These are phyloP conservation scores for Oryza officinalis DNA, from an alignment of 176 grass and related monocot genomes.

Conservation along the genomic window DNA sequence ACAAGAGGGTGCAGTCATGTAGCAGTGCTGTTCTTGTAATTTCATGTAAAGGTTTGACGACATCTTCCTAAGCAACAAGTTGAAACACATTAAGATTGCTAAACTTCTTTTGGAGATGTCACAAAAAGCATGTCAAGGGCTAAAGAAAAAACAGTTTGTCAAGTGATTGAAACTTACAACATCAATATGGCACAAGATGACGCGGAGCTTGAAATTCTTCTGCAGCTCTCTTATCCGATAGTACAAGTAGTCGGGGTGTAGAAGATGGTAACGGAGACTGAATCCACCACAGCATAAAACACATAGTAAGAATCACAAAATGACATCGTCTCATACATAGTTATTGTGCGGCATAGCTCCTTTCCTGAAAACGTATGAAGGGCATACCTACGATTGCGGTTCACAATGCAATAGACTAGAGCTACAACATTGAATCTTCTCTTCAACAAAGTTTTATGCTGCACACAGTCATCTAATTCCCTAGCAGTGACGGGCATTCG, in stretches of 20 bases:
- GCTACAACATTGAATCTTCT: background rate
- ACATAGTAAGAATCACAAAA: slow-evolving; percentile 22
- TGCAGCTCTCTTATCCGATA: slow-evolving; percentile 94
- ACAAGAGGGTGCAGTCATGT: slow-evolving; percentile 95
- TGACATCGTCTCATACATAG: background rate
- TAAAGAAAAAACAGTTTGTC: background rate
- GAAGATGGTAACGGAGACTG: slow-evolving; percentile 94
- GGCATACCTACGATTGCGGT: background rate
- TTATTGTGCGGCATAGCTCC: background rate
- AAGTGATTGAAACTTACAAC: slow-evolving; percentile 56
- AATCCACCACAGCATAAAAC: slow-evolving; percentile 29
- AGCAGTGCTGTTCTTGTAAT: slow-evolving; percentile 85
- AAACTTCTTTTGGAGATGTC: background rate
- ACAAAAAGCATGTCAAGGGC: background rate
- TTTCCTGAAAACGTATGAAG: background rate
- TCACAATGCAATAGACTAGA: background rate
- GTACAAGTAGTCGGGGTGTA: slow-evolving; percentile 95
- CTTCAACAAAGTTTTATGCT: background rate
- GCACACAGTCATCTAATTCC: background rate
- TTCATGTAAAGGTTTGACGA: slow-evolving; percentile 90
- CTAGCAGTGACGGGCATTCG: background rate
- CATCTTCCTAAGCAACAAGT: slow-evolving; percentile 75
- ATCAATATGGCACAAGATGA: slow-evolving; percentile 93
- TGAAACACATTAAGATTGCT: slow-evolving; percentile 8
- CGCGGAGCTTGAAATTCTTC: slow-evolving; percentile 83